phyloP scores from a whole-genome alignment of 148 eudicot genomes.

The Silene conica region DNA sequence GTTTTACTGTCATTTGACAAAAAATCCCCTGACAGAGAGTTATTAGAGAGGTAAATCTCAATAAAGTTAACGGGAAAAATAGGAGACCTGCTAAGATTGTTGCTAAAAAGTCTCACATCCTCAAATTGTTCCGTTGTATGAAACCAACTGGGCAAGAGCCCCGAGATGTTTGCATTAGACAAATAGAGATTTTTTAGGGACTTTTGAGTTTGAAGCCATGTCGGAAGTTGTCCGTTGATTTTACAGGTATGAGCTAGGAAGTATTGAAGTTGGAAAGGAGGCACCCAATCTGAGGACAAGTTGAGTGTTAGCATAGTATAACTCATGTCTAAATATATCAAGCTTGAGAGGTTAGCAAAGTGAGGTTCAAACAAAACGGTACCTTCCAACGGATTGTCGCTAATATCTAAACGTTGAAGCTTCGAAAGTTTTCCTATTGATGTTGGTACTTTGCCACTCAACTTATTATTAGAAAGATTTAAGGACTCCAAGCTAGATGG shows the following conservation, averaged over 20 bases:
- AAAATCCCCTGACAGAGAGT: not conserved
- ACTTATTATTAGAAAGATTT: too few relatives aligned
- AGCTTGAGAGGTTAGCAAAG: slow-evolving; percentile 20
- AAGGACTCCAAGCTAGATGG: too few relatives aligned
- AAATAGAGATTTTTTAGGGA: not conserved
- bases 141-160: slow-evolving; percentile 20
- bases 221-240: slow-evolving; percentile 16
- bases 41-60: not conserved
- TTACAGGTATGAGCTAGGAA: slow-evolving; percentile 4
- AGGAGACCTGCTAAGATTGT: not conserved
- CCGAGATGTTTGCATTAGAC: slow-evolving; percentile 8
- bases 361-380: slow-evolving; percentile 2
- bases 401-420: not conserved
- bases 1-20: not conserved
- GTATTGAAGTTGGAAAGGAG: slow-evolving; percentile 15
- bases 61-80: not conserved
- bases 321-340: not conserved
- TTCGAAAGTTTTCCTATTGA: slow-evolving; percentile 2
- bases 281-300: not conserved
- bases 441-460: not conserved
- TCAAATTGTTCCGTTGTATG: not conserved
- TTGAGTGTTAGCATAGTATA: not conserved
- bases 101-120: slow-evolving; percentile 6
- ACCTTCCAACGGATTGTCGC: slow-evolving; percentile 6
- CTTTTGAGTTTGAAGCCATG: not conserved